Conservation (phyloP, 2,329 filamentous ascomycete genomes). For the Exophiala sideris region DNA sequence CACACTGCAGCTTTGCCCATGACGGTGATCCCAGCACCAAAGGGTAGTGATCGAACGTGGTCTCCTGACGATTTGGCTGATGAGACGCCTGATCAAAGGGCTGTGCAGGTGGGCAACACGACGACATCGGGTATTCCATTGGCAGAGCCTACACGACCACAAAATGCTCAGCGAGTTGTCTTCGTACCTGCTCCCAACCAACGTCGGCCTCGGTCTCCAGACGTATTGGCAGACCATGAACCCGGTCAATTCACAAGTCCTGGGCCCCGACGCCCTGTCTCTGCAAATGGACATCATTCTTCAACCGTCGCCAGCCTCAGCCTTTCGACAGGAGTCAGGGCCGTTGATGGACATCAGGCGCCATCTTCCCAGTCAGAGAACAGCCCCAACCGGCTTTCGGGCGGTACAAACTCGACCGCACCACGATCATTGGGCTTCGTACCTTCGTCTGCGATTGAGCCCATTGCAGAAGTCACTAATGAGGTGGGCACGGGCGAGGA, state of each 20-base stretch:
- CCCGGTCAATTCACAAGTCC: too few relatives aligned
- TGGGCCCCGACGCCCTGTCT: not conserved
- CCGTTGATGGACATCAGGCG: too few relatives aligned
- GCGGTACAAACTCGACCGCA: not conserved
- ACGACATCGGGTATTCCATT: not conserved
- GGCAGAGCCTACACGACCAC: not conserved
- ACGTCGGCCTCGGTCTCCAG: conserved; percentile 54
- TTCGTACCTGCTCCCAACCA: conserved; percentile 59
- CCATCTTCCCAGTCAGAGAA: too few relatives aligned
- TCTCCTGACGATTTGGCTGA: conserved; percentile 41
- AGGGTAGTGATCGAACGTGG: conserved; percentile 53
- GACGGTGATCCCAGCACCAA: conserved; percentile 60
- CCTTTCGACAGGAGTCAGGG: too few relatives aligned
- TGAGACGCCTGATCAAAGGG: conserved; percentile 1
- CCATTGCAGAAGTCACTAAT: conserved; percentile 5
- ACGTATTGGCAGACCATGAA: conserved; percentile 12
- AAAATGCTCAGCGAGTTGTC: conserved; percentile 40
- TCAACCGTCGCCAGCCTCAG: too few relatives aligned
- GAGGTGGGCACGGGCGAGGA: not conserved
- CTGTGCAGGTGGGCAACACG: not conserved
- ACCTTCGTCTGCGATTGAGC: conserved; percentile 2
- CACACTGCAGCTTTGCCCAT: conserved; percentile 49
- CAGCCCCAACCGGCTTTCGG: not conserved
- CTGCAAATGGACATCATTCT: not conserved
- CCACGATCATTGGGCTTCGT: conserved; percentile 2